Evolutionary conservation across 2,329 filamentous ascomycete genomes (phyloP).

Genomic region (Aspergillus pseudonomiae): DNA sequence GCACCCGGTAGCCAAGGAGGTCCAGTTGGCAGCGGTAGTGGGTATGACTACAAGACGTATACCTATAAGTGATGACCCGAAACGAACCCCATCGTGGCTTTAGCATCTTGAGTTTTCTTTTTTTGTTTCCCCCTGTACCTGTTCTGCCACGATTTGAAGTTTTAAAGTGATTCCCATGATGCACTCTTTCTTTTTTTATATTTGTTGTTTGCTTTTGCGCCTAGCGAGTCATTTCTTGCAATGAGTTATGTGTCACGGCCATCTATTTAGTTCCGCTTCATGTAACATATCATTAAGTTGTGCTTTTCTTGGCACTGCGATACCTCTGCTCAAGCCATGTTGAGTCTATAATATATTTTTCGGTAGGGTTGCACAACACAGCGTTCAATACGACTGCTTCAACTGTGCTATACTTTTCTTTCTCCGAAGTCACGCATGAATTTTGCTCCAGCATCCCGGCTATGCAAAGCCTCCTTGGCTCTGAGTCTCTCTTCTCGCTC

Average conservation of each 20-base stretch:
- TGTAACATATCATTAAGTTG: slow-evolving; percentile 5
- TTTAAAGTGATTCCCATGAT: slow-evolving; percentile 8
- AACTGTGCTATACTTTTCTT: slow-evolving; percentile 8
- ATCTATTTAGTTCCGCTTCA: neutral
- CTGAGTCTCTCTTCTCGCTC: slow-evolving; percentile 47
- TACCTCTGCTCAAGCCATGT: neutral
- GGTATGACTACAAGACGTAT: slow-evolving; percentile 32
- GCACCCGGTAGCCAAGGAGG: slow-evolving; percentile 34
- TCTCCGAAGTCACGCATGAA: slow-evolving; percentile 26
- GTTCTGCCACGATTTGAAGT: neutral
- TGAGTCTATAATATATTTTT: neutral
- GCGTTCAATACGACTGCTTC: neutral
- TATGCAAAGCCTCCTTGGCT: slow-evolving; percentile 34
- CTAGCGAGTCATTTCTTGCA: neutral
- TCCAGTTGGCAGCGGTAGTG: slow-evolving; percentile 22
- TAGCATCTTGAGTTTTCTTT: slow-evolving; percentile 8
- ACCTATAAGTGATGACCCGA: slow-evolving; percentile 27
- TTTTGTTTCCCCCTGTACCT: slow-evolving; percentile 3
- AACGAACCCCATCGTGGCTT: neutral
- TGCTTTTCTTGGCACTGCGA: neutral
- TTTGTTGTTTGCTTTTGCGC: neutral
- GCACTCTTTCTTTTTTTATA: neutral
- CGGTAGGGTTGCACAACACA: neutral
- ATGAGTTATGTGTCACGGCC: slow-evolving; percentile 9
- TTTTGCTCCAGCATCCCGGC: slow-evolving; percentile 33